Conservation (phyloP, 192 early-diverging fungal species). For the Umbelopsis sp. region DNA sequence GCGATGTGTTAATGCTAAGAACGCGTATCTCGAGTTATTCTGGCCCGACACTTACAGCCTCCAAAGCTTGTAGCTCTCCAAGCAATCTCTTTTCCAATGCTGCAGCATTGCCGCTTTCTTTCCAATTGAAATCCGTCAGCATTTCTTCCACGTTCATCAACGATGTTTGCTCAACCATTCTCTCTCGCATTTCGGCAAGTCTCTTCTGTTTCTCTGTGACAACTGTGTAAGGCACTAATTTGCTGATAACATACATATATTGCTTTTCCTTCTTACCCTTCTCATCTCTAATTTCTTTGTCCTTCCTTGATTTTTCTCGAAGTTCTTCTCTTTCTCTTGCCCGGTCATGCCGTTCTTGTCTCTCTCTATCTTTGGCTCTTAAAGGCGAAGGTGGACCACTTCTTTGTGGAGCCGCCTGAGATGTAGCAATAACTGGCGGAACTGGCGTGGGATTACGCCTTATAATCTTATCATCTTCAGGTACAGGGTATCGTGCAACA, state of each 20-base stretch:
- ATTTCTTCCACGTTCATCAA: conserved; percentile 79
- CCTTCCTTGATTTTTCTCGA: conserved; percentile 27
- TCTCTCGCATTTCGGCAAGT: conserved; percentile 30
- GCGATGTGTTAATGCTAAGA: neutral
- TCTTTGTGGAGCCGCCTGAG: neutral
- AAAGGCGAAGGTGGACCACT: neutral
- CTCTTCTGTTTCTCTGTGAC: conserved; percentile 26
- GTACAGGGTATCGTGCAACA: neutral
- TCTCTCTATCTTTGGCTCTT: conserved; percentile 13
- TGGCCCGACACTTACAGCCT: conserved; percentile 59
- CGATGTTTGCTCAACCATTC: conserved; percentile 64
- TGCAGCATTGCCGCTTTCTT: conserved; percentile 84
- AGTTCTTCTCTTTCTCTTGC: conserved; percentile 27
- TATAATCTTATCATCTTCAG: neutral
- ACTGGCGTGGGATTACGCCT: neutral
- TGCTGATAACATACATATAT: too few relatives aligned
- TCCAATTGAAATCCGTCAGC: conserved; percentile 86
- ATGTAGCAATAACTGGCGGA: neutral
- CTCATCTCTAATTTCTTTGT: conserved; percentile 22
- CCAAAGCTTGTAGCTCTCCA: conserved; percentile 84
- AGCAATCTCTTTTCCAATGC: conserved; percentile 84
- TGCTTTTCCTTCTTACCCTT: neutral
- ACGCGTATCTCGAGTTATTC: neutral
- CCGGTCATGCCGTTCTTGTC: conserved; percentile 22
- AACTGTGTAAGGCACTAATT: neutral